phyloP scores from a whole-genome alignment of 768 basidiomycete species.

The Tylopilus rubrobrunneus region DNA sequence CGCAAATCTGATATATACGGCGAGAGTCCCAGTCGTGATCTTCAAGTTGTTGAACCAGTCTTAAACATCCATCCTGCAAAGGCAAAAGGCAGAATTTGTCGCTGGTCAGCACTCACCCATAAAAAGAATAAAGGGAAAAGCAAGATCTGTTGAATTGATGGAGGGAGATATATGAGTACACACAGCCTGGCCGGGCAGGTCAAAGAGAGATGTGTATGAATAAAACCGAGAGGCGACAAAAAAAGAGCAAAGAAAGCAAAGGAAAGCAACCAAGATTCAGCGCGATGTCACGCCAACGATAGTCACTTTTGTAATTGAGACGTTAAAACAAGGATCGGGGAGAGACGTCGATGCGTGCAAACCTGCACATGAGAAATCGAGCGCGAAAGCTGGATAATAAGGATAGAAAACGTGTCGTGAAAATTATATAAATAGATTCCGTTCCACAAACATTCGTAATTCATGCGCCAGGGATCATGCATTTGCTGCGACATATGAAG shows the following conservation, averaged over 20 bases:
- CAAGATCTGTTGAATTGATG: constrained; percentile 10
- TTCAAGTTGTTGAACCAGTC: too few species aligned
- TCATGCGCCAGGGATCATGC: constrained; percentile 23
- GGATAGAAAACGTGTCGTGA: constrained; percentile 21
- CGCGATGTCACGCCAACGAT: constrained; percentile 3
- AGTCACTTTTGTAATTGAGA: constrained; percentile 1
- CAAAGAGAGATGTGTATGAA: neutral
- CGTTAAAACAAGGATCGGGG: neutral
- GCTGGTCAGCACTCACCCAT: neutral
- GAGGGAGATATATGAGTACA: constrained; percentile 8
- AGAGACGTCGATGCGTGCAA: constrained; percentile 1
- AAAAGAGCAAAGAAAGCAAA: neutral
- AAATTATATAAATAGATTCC: constrained; percentile 19
- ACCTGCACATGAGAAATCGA: constrained; percentile 18
- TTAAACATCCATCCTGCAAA: too few species aligned
- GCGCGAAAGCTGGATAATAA: constrained; percentile 25
- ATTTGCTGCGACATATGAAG: constrained; percentile 24
- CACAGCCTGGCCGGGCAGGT: constrained; percentile 24
- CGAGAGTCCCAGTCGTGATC: too few species aligned
- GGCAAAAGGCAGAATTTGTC: neutral
- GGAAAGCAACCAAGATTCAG: constrained; percentile 6
- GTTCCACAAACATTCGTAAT: constrained; percentile 27
- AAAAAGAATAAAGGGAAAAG: neutral
- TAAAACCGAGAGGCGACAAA: neutral
- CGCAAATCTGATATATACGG: too few species aligned